These are phyloP conservation scores for Populus ilicifolia DNA, from an alignment of 345 rosid genomes.

Conservation along the genomic window DNA sequence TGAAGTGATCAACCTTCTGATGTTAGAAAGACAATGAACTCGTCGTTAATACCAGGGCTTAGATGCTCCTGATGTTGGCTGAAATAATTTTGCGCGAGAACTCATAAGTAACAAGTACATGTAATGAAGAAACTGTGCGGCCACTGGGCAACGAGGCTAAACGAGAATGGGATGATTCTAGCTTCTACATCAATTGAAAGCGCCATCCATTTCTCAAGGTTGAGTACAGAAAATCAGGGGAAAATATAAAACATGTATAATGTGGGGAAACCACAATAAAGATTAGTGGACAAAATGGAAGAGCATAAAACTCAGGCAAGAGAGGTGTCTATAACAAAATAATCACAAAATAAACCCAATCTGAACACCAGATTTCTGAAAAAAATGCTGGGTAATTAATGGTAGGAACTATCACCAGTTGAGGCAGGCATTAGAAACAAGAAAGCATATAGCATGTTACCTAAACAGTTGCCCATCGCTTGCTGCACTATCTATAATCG, in stretches of 20 bases:
- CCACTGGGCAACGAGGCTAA: not conserved
- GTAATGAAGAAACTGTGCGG: not conserved
- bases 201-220: not conserved
- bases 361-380: not conserved
- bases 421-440: not conserved
- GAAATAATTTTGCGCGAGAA: not conserved
- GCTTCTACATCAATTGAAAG: not conserved
- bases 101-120: not conserved
- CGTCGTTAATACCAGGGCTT: not conserved
- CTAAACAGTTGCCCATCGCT: not conserved
- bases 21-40: not conserved
- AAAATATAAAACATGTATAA: no score
- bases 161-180: not conserved
- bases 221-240: not conserved
- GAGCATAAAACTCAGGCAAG: not conserved
- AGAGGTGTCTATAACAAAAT: not conserved
- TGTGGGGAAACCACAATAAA: not conserved
- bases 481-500: not conserved
- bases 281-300: not conserved
- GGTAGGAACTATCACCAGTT: not conserved
- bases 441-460: not conserved
- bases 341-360: not conserved
- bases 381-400: not conserved
- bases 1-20: not conserved
- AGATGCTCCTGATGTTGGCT: not conserved